These are phyloP conservation scores for Patellifolia procumbens DNA, from an alignment of 179 eudicot species.

Conservation along the genomic window DNA sequence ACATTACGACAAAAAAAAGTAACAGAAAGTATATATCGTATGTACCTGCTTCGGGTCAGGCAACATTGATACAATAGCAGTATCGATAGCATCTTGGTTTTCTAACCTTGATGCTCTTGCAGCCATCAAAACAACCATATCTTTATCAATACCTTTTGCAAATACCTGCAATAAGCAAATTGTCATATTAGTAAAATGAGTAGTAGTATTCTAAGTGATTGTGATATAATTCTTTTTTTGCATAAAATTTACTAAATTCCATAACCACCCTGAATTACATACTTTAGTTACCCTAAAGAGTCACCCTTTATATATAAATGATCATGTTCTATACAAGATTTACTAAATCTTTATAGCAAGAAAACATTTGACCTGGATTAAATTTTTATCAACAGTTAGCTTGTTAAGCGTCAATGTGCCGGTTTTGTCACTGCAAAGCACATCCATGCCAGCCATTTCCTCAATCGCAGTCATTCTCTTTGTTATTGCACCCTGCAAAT, in stretches of 20 bases:
- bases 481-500: slow-evolving; percentile 60
- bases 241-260: no score
- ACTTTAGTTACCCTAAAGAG: no score
- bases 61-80: slow-evolving; percentile 69
- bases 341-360: no score
- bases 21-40: neutral
- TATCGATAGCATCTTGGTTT: slow-evolving; percentile 80
- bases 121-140: slow-evolving; percentile 70
- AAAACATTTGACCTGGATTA: slow-evolving; percentile 50
- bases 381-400: slow-evolving; percentile 59
- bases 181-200: no score
- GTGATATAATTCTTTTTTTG: no score
- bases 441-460: slow-evolving; percentile 87
- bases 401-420: slow-evolving; percentile 73
- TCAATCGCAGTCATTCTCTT: slow-evolving; percentile 82
- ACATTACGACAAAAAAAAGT: no score
- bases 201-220: no score
- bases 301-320: no score
- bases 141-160: slow-evolving; percentile 56
- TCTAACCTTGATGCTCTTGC: slow-evolving; percentile 78
- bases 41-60: slow-evolving; percentile 67
- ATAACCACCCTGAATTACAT: no score
- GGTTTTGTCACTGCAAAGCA: slow-evolving; percentile 75
- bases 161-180: slow-evolving; percentile 45
- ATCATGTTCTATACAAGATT: no score